These are phyloP conservation scores for Gleditsia sinensis DNA, from an alignment of 306 rosid genomes.

Conservation along the genomic window DNA sequence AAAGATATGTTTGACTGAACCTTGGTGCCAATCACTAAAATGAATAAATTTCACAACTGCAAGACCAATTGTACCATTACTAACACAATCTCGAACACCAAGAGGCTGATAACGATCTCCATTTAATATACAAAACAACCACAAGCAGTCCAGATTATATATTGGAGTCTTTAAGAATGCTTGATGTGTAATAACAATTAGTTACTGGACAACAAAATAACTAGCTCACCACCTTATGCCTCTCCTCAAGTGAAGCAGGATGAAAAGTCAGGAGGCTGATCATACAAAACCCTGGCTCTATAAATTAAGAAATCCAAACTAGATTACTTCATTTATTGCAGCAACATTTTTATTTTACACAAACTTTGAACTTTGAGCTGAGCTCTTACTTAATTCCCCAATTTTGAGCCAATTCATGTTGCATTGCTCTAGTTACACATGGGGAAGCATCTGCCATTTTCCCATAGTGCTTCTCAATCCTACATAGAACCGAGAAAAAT, in stretches of 20 bases:
- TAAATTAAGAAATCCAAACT: constrained; percentile 21
- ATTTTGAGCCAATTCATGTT: constrained; percentile 95
- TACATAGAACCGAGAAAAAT: constrained; percentile 37
- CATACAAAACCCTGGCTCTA: constrained; percentile 78
- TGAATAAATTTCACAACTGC: background rate
- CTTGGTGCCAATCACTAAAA: constrained; percentile 23
- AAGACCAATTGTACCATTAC: constrained; percentile 53
- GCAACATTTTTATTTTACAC: constrained; percentile 14
- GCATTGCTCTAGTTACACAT: constrained; percentile 95
- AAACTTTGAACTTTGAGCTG: constrained; percentile 38
- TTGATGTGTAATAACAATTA: constrained; percentile 4
- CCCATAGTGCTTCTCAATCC: constrained; percentile 89
- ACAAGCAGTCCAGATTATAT: constrained; percentile 33
- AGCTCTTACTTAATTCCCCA: constrained; percentile 90
- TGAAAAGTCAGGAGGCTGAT: constrained; percentile 95
- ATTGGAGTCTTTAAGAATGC: constrained; percentile 27
- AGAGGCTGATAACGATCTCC: constrained; percentile 58
- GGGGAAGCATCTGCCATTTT: constrained; percentile 90
- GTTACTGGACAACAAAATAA: constrained; percentile 23
- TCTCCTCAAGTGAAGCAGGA: constrained; percentile 77
- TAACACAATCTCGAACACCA: constrained; percentile 69
- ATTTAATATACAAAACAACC: constrained; percentile 83
- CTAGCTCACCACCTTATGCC: constrained; percentile 70
- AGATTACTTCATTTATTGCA: constrained; percentile 11
- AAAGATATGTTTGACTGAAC: constrained; percentile 46